A percentile compares a stretch with the other conserved stretches of the same genome.
Conservation (phyloP, 805 yeast species). For the Candida glaebosa region DNA sequence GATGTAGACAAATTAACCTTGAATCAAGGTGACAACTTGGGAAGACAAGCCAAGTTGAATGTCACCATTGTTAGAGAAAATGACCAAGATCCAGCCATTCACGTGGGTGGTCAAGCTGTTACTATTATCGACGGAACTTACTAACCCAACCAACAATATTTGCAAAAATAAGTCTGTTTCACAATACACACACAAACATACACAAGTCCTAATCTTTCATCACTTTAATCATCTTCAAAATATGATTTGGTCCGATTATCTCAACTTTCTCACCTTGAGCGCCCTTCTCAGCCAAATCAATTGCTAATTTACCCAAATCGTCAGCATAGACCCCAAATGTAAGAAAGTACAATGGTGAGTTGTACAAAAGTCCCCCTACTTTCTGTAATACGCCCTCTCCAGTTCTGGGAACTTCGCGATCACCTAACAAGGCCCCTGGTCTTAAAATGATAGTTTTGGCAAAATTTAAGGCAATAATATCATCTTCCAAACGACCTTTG, state of each 20-base stretch:
- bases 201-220: not conserved
- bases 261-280: not conserved
- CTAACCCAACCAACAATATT: not conserved
- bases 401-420: slow-evolving; percentile 45
- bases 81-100: slow-evolving; percentile 11
- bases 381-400: slow-evolving; percentile 26
- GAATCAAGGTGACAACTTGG: slow-evolving; percentile 37
- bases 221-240: not conserved
- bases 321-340: slow-evolving; percentile 52
- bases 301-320: slow-evolving; percentile 62
- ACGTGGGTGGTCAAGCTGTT: slow-evolving; percentile 39
- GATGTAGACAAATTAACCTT: slow-evolving; percentile 24
- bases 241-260: not conserved
- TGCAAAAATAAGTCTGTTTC: not conserved
- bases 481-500: slow-evolving; percentile 77
- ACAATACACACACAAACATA: not conserved
- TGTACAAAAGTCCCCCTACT: slow-evolving; percentile 23
- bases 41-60: slow-evolving; percentile 35
- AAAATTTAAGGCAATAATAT: slow-evolving; percentile 57
- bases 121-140: slow-evolving; percentile 34
- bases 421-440: slow-evolving; percentile 75
- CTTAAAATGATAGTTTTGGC: slow-evolving; percentile 70
- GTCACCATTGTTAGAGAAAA: slow-evolving; percentile 17
- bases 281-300: slow-evolving; percentile 25
- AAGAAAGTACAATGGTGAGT: slow-evolving; percentile 6